Base-by-base conservation (phyloP, 2,329 filamentous ascomycete genomes). In the Fusarium sp. region DNA sequence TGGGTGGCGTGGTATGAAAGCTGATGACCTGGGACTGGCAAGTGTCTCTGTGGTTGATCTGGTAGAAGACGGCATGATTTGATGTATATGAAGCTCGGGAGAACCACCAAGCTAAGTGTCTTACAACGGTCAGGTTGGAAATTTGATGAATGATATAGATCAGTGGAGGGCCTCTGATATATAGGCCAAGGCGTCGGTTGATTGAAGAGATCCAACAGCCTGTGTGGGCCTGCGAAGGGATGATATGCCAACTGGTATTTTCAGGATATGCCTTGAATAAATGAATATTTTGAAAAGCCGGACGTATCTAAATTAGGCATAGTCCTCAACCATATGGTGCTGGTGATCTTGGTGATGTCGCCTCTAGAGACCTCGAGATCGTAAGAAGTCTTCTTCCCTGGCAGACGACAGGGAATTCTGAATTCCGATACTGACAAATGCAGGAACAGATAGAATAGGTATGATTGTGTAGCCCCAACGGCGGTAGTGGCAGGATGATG, bases 1-100 rank as follows among this genome's bases (percentile, higher is more conserved):
- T 8, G 75, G 72, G 32, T 66, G 71, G 12, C 67, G 60, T 35
- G 72, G 69, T 53, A 69, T 67, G 33, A 64, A 71, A 37, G 46
- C 54, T 44, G 67, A 68, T 47, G 73, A 66, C 19, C 46, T 61
- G 16, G 65, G 67, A 33, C 54, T 60, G n/a, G 57, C 42, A 19
- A 64, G 35, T n/a, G 52, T 65, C 16, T 70, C 64, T 6, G 67
- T 32, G 23, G 59, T 59, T 30, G 66, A 65, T 25, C 57, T 50
- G 21, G 33, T 44, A 30, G 64, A 28, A 33, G 64, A 60, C 21
- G 64, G 11, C 74, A 76, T 76, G 38, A 21, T 59, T 40, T 42
- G 33, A 23, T 37, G 25, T 19, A 28, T 47, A 25, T 15, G 56
- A 21, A 37, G 33, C 44, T 32, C 12, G 28, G 23, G 25, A 38